phyloP scores from a whole-genome alignment of 495 filamentous ascomycete species.

The Hypomontagnella monticulosa region DNA sequence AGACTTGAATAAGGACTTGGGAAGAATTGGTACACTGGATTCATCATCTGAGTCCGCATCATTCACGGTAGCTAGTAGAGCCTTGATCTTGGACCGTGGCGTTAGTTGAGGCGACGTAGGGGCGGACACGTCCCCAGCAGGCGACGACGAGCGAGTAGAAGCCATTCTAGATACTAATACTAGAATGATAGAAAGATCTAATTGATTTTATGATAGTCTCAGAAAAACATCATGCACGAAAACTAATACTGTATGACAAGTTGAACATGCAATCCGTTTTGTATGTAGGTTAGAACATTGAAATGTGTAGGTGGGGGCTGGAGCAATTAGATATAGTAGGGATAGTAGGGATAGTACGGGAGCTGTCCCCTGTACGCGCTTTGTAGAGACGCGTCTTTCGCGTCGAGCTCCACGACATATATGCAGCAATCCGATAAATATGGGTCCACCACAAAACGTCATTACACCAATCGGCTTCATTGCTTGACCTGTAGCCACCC shows the following conservation, averaged over 20 bases:
- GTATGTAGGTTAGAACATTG: conserved; percentile 12
- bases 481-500: not conserved
- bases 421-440: conserved; percentile 27
- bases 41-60: conserved; percentile 65
- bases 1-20: conserved; percentile 27
- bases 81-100: conserved; percentile 74
- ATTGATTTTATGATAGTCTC: conserved; percentile 10
- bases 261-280: conserved; percentile 30
- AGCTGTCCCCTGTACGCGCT: conserved; percentile 29
- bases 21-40: conserved; percentile 15
- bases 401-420: conserved; percentile 20
- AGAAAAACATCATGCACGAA: conserved; percentile 20
- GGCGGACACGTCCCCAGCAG: conserved; percentile 36
- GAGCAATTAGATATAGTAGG: conserved; percentile 13
- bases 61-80: conserved; percentile 71
- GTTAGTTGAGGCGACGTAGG: conserved; percentile 60
- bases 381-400: conserved; percentile 36
- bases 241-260: conserved; percentile 17
- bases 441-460: conserved; percentile 1
- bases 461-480: not conserved
- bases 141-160: conserved; percentile 53
- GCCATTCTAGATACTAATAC: conserved; percentile 52
- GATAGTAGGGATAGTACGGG: not conserved
- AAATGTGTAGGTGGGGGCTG: conserved; percentile 32
- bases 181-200: conserved; percentile 10